These are phyloP conservation scores for Apiosordaria backusii DNA, from an alignment of 495 filamentous ascomycete genomes.

Conservation along the genomic window DNA sequence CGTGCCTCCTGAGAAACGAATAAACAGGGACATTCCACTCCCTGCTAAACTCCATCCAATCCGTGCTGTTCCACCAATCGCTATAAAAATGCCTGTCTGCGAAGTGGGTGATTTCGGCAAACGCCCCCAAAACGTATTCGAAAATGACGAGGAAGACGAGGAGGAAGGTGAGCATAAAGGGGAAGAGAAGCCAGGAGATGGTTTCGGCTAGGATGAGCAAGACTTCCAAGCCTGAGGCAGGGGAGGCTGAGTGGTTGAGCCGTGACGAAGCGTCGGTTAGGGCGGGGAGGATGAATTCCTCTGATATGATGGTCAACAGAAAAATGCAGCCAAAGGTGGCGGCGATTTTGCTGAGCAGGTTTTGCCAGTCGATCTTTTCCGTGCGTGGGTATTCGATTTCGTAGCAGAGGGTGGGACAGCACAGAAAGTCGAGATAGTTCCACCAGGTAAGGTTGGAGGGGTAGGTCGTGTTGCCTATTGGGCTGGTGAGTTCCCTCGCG, in stretches of 20 bases:
- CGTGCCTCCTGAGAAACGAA: constrained; percentile 91
- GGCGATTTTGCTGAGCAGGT: constrained; percentile 78
- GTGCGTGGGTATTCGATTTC: constrained; percentile 94
- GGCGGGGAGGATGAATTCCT: constrained; percentile 94
- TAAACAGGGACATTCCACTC: constrained; percentile 99
- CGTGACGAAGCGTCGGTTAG: constrained; percentile 69
- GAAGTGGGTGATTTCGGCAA: constrained; percentile 91
- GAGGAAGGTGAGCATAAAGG: constrained; percentile 94
- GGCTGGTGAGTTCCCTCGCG: constrained; percentile 84
- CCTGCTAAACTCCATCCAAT: constrained; percentile 93
- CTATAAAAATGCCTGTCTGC: constrained; percentile 94
- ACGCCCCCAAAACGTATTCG: constrained; percentile 92
- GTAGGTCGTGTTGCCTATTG: constrained; percentile 84
- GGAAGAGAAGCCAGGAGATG: constrained; percentile 91
- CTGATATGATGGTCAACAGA: constrained; percentile 81
- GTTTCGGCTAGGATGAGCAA: constrained; percentile 81
- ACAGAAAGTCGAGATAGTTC: constrained; percentile 84
- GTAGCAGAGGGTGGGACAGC: constrained; percentile 95
- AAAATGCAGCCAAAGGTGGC: constrained; percentile 97
- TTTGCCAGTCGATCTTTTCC: constrained; percentile 66
- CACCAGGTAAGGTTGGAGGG: constrained; percentile 76
- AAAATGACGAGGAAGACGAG: constrained; percentile 97
- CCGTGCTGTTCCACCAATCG: constrained; percentile 90
- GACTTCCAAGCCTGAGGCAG: constrained; percentile 58
- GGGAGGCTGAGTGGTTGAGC: constrained; percentile 48